Conservation (phyloP, 345 rosid species). For the Gossypioides kirkii region DNA sequence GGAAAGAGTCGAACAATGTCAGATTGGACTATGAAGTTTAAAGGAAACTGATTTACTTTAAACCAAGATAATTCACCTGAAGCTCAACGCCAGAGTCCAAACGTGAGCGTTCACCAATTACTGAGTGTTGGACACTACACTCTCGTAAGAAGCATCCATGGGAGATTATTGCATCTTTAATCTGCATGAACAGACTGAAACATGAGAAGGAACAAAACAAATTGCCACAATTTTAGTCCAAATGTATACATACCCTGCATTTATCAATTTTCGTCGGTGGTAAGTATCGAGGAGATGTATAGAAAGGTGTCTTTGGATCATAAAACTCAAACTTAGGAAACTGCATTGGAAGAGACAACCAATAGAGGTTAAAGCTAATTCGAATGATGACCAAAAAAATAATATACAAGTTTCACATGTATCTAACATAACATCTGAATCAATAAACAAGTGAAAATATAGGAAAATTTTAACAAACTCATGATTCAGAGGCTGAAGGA, state of each 20-base stretch:
- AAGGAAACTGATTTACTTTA: neutral
- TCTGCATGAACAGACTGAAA: conserved; percentile 34
- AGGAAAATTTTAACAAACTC: neutral
- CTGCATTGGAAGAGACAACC: conserved; percentile 36
- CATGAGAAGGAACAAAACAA: conserved; percentile 17
- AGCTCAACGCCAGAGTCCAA: conserved; percentile 83
- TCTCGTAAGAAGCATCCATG: conserved; percentile 96
- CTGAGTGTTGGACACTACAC: conserved; percentile 64
- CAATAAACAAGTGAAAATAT: neutral
- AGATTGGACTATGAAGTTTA: neutral
- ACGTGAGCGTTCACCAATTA: conserved; percentile 89
- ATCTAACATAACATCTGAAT: neutral
- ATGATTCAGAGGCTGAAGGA: neutral
- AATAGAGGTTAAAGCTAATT: neutral
- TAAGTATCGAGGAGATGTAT: conserved; percentile 83
- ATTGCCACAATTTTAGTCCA: neutral
- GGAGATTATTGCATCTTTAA: conserved; percentile 74
- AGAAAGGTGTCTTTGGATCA: conserved; percentile 82
- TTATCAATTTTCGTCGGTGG: conserved; percentile 90
- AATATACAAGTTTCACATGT: neutral
- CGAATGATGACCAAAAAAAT: neutral
- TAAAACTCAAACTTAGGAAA: conserved; percentile 77
- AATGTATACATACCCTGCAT: conserved; percentile 46
- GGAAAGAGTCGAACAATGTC: neutral
- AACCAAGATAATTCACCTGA: conserved; percentile 39